Conservation (phyloP, 768 basidiomycete genomes). For the Boletus rubropictus region DNA sequence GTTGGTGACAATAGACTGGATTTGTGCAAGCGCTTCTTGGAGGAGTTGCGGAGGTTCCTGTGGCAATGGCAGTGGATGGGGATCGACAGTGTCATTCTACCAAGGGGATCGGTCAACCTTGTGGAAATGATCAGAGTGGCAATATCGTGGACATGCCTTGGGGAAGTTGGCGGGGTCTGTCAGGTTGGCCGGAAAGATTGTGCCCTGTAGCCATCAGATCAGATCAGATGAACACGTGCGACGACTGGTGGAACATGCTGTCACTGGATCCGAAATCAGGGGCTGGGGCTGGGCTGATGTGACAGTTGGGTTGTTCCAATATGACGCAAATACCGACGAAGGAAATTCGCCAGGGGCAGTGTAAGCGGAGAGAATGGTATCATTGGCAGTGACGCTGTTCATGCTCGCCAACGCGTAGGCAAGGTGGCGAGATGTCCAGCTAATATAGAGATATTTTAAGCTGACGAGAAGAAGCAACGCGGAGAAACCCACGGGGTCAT, state of each 20-base stretch:
- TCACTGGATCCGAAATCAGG: constrained; percentile 61
- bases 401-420: background rate
- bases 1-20: constrained; percentile 35
- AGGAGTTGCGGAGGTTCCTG: constrained; percentile 33
- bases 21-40: constrained; percentile 35
- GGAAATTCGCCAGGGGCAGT: constrained; percentile 60
- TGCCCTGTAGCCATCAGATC: constrained; percentile 34
- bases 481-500: background rate
- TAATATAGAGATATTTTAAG: constrained; percentile 3
- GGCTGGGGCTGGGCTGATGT: constrained; percentile 68
- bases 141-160: constrained; percentile 22
- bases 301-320: constrained; percentile 65
- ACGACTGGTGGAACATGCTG: constrained; percentile 34
- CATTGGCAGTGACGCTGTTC: constrained; percentile 2
- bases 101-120: background rate
- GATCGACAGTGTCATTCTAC: constrained; percentile 41
- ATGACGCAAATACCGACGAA: constrained; percentile 51
- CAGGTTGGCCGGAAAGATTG: constrained; percentile 50
- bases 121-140: background rate
- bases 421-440: background rate
- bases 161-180: constrained; percentile 62
- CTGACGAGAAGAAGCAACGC: background rate
- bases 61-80: constrained; percentile 38
- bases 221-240: background rate
- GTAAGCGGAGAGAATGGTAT: constrained; percentile 35